Base-by-base conservation (phyloP, 768 basidiomycete genomes). In the Podaxis pistillaris region DNA sequence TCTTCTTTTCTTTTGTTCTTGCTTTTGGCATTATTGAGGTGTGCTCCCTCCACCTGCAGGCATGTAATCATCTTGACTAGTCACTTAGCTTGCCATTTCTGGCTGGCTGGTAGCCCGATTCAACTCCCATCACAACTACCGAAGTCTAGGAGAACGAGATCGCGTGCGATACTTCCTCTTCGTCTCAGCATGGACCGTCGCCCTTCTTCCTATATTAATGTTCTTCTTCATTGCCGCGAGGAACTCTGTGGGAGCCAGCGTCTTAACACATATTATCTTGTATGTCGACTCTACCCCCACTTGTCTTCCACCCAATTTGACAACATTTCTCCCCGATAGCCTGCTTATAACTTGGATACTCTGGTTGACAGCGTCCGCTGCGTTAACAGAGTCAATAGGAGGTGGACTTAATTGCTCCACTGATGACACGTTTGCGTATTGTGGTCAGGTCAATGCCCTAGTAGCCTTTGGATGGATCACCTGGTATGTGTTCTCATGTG, bases 381-480 rank as follows among this genome's bases (percentile, higher is more conserved):
- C 88, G 1, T 80, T 93, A 51, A 92, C 91, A 1, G 74, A 82
- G 19, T 73, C 81, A 26, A 77, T 91, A 33, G 86, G 87, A 12
- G 91, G 91, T 13, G 84, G 87, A 9, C 70, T 90, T 60, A 86
- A 90, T 69, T 93, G 91, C 85, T 69, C 63, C 15, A 81, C 76
- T 15, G 76, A 84, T 66, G 72, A 72, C 12, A 65, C 71, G 12
- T 83, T 85, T 65, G 74, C 78, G 12, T 91, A 91, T 64, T 94
- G 91, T 69, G 83, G 83, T 30, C 91, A 93, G 68, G 75, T 93
- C 37, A 92, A 91, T 58, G 90, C 91, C 4, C 73, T 89, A 1
- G 83, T 87, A 69, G 91, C 76, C 19, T 92, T 93, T 68, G 84
- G 89, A 7, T 93, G 91, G 91, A 68, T 89, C 13, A 81, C 84